These are phyloP conservation scores for Knoxia roxburghii DNA, from an alignment of 257 asterid genomes.

Conservation along the genomic window DNA sequence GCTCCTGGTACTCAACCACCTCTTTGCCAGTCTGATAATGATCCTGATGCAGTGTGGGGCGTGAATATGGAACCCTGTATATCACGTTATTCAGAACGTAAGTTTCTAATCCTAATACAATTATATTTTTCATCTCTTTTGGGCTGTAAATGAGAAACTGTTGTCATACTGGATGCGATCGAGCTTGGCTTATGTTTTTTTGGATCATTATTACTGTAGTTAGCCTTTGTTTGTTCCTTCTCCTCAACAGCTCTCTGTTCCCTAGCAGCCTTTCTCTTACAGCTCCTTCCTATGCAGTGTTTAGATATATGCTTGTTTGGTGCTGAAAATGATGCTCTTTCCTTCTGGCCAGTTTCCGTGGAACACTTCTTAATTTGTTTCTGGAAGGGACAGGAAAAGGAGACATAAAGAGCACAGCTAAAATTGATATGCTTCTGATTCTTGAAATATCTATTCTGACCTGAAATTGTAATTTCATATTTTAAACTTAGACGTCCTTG, in stretches of 20 bases:
- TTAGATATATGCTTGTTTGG: neutral
- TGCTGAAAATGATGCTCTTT: too few species aligned
- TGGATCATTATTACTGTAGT: neutral
- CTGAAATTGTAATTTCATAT: neutral
- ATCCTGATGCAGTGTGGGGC: constrained; percentile 91
- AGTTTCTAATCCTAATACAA: constrained; percentile 25
- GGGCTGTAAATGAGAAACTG: too few species aligned
- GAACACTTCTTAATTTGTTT: neutral
- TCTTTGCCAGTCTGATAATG: constrained; percentile 77
- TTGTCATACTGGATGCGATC: too few species aligned
- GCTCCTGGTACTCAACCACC: constrained; percentile 82
- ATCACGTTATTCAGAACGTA: constrained; percentile 86
- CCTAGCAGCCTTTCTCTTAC: neutral
- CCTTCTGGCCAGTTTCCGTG: neutral
- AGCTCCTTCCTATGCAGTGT: neutral
- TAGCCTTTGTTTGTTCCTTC: neutral
- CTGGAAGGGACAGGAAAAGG: neutral
- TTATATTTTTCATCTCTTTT: neutral
- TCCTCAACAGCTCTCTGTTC: neutral
- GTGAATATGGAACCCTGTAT: constrained; percentile 88
- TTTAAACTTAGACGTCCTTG: neutral
- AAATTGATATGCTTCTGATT: neutral
- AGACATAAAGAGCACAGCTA: neutral
- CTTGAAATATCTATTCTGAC: neutral
- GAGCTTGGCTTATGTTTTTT: neutral